A percentile compares a stretch with the other conserved stretches of the same genome.
These are phyloP conservation scores for Ricinus communis DNA, from an alignment of 345 rosid species.

Conservation along the genomic window DNA sequence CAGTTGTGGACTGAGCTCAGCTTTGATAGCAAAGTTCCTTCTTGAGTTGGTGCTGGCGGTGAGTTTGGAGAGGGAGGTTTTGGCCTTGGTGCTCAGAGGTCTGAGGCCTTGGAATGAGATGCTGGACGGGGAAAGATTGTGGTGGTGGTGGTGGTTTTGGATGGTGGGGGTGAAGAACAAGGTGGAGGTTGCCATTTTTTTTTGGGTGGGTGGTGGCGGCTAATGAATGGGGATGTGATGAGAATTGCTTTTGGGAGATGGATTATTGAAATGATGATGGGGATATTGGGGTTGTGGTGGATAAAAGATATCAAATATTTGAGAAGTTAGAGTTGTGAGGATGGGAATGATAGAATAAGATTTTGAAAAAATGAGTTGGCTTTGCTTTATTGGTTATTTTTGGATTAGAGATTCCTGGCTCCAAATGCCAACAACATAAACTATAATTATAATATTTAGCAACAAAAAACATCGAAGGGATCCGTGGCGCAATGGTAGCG, in stretches of 20 bases:
- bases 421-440: not conserved
- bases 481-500: constrained; percentile 98
- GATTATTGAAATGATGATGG: too few species aligned
- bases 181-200: constrained; percentile 39
- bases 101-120: constrained; percentile 48
- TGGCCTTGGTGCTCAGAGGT: constrained; percentile 23
- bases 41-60: constrained; percentile 16
- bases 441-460: too few species aligned
- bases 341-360: constrained; percentile 29
- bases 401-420: constrained; percentile 34
- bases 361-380: constrained; percentile 42
- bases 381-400: constrained; percentile 37
- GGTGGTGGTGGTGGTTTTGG: constrained; percentile 32
- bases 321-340: constrained; percentile 23
- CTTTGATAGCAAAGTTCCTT: constrained; percentile 44
- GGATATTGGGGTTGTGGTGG: too few species aligned
- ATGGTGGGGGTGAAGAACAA: constrained; percentile 32
- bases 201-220: not conserved
- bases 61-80: constrained; percentile 20
- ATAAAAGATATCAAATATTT: not conserved
- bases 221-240: not conserved
- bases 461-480: constrained; percentile 36
- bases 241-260: not conserved
- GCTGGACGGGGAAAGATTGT: constrained; percentile 33
- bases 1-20: constrained; percentile 69